Base-by-base conservation (phyloP, 495 filamentous ascomycete species). In the Lineolata rhizophorae region DNA sequence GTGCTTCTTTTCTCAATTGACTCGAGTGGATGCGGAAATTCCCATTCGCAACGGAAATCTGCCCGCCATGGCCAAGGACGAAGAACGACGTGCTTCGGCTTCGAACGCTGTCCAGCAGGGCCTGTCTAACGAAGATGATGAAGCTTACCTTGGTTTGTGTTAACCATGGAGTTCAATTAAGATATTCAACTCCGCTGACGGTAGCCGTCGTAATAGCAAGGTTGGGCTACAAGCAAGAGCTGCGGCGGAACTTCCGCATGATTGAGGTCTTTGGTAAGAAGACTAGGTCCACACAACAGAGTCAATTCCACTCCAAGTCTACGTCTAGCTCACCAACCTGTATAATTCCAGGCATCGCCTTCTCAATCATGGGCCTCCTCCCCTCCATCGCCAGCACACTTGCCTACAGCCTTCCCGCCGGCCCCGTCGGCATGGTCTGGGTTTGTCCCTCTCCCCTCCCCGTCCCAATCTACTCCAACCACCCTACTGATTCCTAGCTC, bases 311-410 rank as follows among this genome's bases (percentile, higher is more conserved):
- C n/a, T n/a, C n/a, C n/a, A n/a, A n/a, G n/a, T n/a, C n/a, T n/a
- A n/a, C n/a, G n/a, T 19, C 8, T 6, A 19, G 12, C 37, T 41
- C 26, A 44, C 15, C 10, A 28, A 19, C 14, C 0, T 16, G 5
- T 14, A 10, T 6, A 5, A n/a, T n/a, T n/a, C n/a, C 14, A 48
- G 45, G 69, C 14, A 71, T 78, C 34, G 71, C 71, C 0, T 78
- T 78, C 40, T 67, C 61, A 40, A 78, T 78, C 35, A 78, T 78
- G 69, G 70, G 70, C 5, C 51, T 78, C 6, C 50, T 78, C n/a
- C 70, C 70, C 0, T 76, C 70, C 2, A 76, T 78, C 39, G 70
- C 72, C 2, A 64, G 63, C 9, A 75, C 69, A 0, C 49, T 78
- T 15, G 45, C 66, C 2, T 78, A 73, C 39, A 71, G 66, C 1